Evolutionary conservation across 1,284 basidiomycete genomes (phyloP).

Genomic region (Abortiporus biennis): DNA sequence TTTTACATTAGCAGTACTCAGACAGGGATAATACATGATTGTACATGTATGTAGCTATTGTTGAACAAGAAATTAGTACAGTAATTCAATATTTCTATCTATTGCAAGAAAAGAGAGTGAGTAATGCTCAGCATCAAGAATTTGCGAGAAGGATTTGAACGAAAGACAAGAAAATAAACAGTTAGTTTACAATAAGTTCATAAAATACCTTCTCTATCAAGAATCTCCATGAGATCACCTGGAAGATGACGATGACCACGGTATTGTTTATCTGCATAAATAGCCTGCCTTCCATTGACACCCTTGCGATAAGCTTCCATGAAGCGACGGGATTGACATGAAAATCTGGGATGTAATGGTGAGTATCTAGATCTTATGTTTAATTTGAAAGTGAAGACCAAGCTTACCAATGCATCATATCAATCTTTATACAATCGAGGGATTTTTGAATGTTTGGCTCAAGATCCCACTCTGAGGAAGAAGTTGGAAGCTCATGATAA

Average conservation of each 20-base stretch:
- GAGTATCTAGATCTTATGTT: neutral
- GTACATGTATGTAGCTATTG: no score
- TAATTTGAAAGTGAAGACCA: neutral
- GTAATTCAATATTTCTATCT: no score
- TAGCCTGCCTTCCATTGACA: conserved; percentile 15
- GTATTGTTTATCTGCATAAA: conserved; percentile 18
- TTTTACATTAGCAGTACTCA: no score
- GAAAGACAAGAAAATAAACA: no score
- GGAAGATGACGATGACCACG: conserved; percentile 11
- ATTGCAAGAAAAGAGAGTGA: no score
- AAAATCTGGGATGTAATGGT: conserved; percentile 9
- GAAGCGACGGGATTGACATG: conserved; percentile 10
- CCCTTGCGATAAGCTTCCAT: conserved; percentile 16
- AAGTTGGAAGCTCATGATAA: conserved; percentile 9
- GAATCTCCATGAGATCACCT: neutral
- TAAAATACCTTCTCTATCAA: neutral
- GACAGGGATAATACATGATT: no score
- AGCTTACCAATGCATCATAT: conserved; percentile 3
- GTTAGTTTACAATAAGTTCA: no score
- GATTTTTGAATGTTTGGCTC: conserved; percentile 8
- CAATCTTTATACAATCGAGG: conserved; percentile 6
- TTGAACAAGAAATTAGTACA: no score
- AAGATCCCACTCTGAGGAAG: conserved; percentile 4
- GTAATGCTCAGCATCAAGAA: no score
- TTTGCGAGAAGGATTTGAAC: no score